Evolutionary conservation across 2,329 filamentous ascomycete species (phyloP).

Genomic region (Alternaria brassicicola): DNA sequence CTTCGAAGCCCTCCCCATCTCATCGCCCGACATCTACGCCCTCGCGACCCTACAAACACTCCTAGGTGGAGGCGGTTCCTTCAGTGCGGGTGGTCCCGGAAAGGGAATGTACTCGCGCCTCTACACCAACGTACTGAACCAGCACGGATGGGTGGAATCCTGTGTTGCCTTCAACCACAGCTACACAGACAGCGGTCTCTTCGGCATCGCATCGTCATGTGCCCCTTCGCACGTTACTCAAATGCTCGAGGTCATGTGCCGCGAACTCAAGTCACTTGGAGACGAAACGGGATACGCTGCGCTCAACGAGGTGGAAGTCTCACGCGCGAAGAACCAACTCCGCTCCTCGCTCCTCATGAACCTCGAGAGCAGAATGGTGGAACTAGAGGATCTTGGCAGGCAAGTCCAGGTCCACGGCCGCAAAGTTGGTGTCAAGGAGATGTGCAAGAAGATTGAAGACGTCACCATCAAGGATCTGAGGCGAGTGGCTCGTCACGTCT

Average conservation of each 20-base stretch:
- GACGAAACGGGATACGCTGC: conserved; percentile 75
- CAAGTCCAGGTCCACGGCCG: conserved; percentile 96
- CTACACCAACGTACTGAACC: conserved; percentile 97
- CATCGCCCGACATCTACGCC: conserved; percentile 91
- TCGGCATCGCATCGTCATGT: conserved; percentile 90
- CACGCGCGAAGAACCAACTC: conserved; percentile 95
- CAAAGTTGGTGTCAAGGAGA: conserved; percentile 89
- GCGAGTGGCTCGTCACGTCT: conserved; percentile 77
- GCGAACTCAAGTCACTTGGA: conserved; percentile 80
- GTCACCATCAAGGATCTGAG: conserved; percentile 81
- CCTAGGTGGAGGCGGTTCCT: conserved; percentile 93
- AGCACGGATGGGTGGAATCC: conserved; percentile 95
- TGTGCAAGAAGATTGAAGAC: conserved; percentile 85
- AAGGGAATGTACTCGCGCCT: conserved; percentile 99
- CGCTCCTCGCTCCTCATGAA: conserved; percentile 93
- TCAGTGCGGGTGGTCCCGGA: conserved; percentile 93
- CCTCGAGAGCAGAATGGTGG: conserved; percentile 94
- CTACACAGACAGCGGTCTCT: conserved; percentile 93
- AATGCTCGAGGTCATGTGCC: conserved; percentile 96
- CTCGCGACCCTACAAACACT: conserved; percentile 94
- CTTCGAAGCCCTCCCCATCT: conserved; percentile 92
- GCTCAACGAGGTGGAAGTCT: conserved; percentile 78
- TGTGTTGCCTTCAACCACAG: conserved; percentile 97
- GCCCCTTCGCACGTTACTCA: conserved; percentile 75
- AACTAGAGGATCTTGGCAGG: conserved; percentile 91